Evolutionary conservation across 345 rosid species (phyloP).

Genomic region (Turnera subulata): DNA sequence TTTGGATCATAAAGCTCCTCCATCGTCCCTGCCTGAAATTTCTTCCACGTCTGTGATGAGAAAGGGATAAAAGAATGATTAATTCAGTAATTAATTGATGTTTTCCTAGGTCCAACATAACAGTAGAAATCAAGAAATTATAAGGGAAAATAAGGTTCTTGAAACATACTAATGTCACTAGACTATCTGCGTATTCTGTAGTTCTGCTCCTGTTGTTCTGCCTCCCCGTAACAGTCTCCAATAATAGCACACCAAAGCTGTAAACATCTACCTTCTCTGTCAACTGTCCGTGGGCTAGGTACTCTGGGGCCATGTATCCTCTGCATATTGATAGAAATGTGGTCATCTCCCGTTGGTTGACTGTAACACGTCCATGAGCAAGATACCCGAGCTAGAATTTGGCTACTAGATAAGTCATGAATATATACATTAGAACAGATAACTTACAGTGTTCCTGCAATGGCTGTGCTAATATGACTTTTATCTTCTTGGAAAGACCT

Average conservation of each 20-base stretch:
- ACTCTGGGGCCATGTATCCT: conserved; percentile 97
- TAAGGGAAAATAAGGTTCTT: not conserved
- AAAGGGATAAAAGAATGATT: not conserved
- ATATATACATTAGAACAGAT: not conserved
- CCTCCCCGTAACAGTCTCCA: conserved; percentile 76
- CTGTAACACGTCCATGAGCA: not conserved
- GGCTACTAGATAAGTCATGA: not conserved
- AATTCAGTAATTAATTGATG: too few relatives aligned
- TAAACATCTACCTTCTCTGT: conserved; percentile 92
- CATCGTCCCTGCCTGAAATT: conserved; percentile 57
- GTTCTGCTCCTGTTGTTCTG: conserved; percentile 71
- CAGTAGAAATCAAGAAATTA: not conserved
- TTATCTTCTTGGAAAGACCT: conserved; percentile 88
- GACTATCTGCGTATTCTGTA: conserved; percentile 75
- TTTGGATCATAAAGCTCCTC: conserved; percentile 75
- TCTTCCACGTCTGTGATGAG: conserved; percentile 64
- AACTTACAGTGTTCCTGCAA: conserved; percentile 92
- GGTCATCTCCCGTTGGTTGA: not conserved
- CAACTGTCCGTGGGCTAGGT: conserved; percentile 83
- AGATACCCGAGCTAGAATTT: too few relatives aligned
- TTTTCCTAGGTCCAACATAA: not conserved
- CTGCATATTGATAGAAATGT: conserved; percentile 33
- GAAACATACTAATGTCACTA: conserved; percentile 60
- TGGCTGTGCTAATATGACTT: conserved; percentile 95
- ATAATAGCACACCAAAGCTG: conserved; percentile 78